phyloP scores from a whole-genome alignment of 805 yeast genomes.

The Lachancea cidri region DNA sequence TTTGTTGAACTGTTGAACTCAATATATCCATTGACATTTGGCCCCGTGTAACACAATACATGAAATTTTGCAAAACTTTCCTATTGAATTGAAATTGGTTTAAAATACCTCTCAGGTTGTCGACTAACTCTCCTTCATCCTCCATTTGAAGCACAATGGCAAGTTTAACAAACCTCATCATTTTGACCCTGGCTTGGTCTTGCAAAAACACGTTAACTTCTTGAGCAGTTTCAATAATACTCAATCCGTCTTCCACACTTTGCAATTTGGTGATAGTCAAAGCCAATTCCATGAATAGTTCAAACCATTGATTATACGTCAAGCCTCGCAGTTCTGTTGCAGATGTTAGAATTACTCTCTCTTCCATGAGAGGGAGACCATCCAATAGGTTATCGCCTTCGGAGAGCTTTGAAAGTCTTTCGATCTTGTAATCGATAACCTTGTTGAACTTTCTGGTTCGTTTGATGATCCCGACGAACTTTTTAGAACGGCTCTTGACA shows the following conservation, averaged over 20 bases:
- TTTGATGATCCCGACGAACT: conserved; percentile 61
- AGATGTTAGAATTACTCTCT: conserved; percentile 42
- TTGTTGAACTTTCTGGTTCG: conserved; percentile 56
- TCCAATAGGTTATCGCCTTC: conserved; percentile 45
- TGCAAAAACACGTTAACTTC: conserved; percentile 74
- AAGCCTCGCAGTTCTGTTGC: conserved; percentile 68
- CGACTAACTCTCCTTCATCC: conserved; percentile 51
- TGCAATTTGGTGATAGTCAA: conserved; percentile 59
- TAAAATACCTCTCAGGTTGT: conserved; percentile 57
- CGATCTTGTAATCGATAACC: conserved; percentile 68
- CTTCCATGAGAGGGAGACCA: conserved; percentile 35
- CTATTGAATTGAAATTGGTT: conserved; percentile 73
- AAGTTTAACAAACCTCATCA: conserved; percentile 62
- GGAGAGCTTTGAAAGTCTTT: conserved; percentile 59
- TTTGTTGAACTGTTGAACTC: conserved; percentile 80
- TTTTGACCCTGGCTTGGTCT: conserved; percentile 52
- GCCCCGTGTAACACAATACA: conserved; percentile 58
- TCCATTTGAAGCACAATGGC: conserved; percentile 46
- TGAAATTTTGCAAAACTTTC: conserved; percentile 57
- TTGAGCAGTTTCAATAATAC: conserved; percentile 67
- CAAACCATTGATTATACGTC: conserved; percentile 77
- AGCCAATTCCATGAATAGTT: conserved; percentile 73
- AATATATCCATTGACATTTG: conserved; percentile 51
- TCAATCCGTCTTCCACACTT: conserved; percentile 55
- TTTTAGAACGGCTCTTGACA: conserved; percentile 65